phyloP scores from a whole-genome alignment of 2,329 filamentous ascomycete genomes.

The Pseudogymnoascus sp. region DNA sequence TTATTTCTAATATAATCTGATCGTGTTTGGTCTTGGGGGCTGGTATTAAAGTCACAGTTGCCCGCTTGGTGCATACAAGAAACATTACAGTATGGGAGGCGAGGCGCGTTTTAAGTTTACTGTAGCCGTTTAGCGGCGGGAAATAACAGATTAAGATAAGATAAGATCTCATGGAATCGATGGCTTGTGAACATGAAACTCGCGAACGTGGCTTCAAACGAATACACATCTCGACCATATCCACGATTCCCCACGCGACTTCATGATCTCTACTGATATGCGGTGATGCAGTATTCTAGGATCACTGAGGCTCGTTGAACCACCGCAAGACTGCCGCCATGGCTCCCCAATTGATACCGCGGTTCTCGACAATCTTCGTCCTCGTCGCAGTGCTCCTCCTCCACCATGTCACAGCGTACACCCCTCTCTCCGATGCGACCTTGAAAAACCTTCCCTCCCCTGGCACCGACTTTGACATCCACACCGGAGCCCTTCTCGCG shows the following conservation, averaged over 20 bases:
- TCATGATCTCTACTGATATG: not conserved
- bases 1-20: too few species aligned
- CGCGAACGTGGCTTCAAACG: not conserved
- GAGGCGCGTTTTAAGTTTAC: too few species aligned
- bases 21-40: not conserved
- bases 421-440: slow-evolving; percentile 62
- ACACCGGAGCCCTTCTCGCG: slow-evolving; percentile 66
- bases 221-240: not conserved
- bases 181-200: not conserved
- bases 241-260: not conserved
- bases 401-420: slow-evolving; percentile 18
- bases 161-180: not conserved
- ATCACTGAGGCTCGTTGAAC: not conserved
- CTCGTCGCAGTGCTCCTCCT: not conserved
- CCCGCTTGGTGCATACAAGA: too few species aligned
- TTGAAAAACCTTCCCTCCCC: slow-evolving; percentile 65
- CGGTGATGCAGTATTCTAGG: not conserved
- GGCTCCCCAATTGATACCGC: not conserved
- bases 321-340: not conserved
- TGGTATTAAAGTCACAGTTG: not conserved
- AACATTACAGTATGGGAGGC: too few species aligned
- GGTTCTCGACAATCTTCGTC: not conserved
- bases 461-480: slow-evolving; percentile 69
- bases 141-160: not conserved
- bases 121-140: not conserved